Percentiles rank a stretch among this genome's conserved stretches.
Evolutionary conservation across 2,329 filamentous ascomycete genomes (phyloP).

Genomic region (Neoascochyta sp.): DNA sequence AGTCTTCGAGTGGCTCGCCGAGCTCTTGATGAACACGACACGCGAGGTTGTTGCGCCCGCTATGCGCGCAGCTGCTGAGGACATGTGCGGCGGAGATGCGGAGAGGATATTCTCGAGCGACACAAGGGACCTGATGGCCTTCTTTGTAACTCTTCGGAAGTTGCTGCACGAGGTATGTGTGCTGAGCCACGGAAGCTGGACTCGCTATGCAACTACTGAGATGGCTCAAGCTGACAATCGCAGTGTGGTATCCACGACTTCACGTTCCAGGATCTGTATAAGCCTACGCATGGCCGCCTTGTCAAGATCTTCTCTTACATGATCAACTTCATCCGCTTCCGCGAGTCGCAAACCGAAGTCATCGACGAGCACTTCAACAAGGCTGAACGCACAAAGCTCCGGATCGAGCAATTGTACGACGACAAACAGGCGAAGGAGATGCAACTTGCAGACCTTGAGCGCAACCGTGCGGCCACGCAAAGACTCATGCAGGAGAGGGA

Average conservation of each 20-base stretch:
- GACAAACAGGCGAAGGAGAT: conserved; percentile 86
- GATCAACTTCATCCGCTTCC: conserved; percentile 98
- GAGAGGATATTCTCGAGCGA: conserved; percentile 77
- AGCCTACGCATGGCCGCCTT: conserved; percentile 82
- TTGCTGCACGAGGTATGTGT: conserved; percentile 63
- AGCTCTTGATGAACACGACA: conserved; percentile 88
- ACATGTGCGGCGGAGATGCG: conserved; percentile 76
- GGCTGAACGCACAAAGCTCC: conserved; percentile 76
- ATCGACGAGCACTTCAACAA: conserved; percentile 96
- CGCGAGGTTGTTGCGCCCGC: conserved; percentile 90
- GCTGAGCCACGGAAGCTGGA: not conserved
- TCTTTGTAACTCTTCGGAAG: conserved; percentile 78
- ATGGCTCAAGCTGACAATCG: conserved; percentile 11
- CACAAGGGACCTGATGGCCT: conserved; percentile 91
- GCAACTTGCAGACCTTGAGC: conserved; percentile 74
- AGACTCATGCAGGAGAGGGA: conserved; percentile 79
- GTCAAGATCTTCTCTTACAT: conserved; percentile 96
- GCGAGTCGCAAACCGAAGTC: conserved; percentile 82
- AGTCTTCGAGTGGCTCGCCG: conserved; percentile 97
- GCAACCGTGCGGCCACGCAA: conserved; percentile 76
- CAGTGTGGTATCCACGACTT: conserved; percentile 91
- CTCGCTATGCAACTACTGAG: too few species aligned
- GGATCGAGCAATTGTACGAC: conserved; percentile 79
- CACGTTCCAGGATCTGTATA: conserved; percentile 85
- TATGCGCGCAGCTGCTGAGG: conserved; percentile 87